Percentiles rank a stretch among this genome's conserved stretches.
Conservation (phyloP, 306 rosid species). For the Vigna radiata region DNA sequence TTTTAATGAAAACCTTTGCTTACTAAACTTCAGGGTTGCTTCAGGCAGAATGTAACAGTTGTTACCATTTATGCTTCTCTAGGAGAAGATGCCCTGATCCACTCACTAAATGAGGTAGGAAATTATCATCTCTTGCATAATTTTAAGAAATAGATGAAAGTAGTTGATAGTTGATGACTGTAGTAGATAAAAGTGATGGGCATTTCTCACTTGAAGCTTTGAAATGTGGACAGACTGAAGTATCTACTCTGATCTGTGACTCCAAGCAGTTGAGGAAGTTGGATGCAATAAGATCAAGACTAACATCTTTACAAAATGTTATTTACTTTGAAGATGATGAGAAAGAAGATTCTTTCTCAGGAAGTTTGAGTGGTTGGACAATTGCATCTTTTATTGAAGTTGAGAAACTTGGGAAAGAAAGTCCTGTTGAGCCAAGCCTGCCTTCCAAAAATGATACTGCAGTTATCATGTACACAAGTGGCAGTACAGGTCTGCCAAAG, state of each 20-base stretch:
- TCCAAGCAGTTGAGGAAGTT: conserved; percentile 79
- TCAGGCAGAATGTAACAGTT: conserved; percentile 79
- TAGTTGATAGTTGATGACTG: conserved; percentile 31
- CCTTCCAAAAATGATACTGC: conserved; percentile 79
- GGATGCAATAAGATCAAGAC: conserved; percentile 65
- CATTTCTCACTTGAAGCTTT: conserved; percentile 50
- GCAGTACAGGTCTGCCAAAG: conserved; percentile 96
- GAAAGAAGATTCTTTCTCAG: conserved; percentile 52
- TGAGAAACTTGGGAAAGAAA: conserved; percentile 76
- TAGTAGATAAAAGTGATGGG: conserved; percentile 15
- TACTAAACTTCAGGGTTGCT: conserved; percentile 72
- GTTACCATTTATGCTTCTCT: conserved; percentile 93
- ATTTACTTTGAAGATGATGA: conserved; percentile 78
- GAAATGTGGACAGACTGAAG: conserved; percentile 73
- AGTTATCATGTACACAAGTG: conserved; percentile 94
- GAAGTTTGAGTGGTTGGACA: conserved; percentile 58
- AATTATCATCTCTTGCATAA: conserved; percentile 29
- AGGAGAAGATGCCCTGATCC: conserved; percentile 90
- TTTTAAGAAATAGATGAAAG: conserved; percentile 26
- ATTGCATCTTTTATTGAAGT: conserved; percentile 72
- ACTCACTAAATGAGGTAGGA: conserved; percentile 90
- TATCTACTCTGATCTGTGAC: conserved; percentile 80
- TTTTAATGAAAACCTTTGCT: conserved; percentile 31
- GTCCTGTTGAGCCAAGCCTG: conserved; percentile 62
- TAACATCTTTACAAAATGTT: conserved; percentile 63